Base-by-base conservation (phyloP, 179 eudicot species). In the Carnegiea gigantea region DNA sequence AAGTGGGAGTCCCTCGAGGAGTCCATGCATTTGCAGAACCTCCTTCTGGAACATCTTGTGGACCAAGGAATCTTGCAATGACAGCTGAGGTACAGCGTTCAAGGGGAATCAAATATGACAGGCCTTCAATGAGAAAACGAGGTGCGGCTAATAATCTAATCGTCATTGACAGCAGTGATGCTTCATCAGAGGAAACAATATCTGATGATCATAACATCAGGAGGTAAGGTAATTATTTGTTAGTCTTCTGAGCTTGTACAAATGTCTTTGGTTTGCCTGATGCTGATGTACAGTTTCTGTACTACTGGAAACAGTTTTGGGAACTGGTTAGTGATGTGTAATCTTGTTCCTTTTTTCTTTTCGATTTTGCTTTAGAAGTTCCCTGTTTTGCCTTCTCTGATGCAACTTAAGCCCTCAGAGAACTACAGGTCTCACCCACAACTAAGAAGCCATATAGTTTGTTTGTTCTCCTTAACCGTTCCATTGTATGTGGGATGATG, bases 131-230 rank as follows among this genome's bases (percentile, higher is more conserved):
- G 46, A 78, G 64, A 54, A 85, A 84, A 54, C 74, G 38, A 57
- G 80, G 33, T 44, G 24, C 3, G 33, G 26, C 78, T 9, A 78
- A 81, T 38, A 84, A 85, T 21, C 53, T 86, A 72, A 87, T 92
- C 26, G 78, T 90, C 57, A 86, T 92, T 78, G 84, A 89, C 13
- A 91, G 96, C 20, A 91, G 96, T 49, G 96, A 91, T 80, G 90
- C 83, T 12, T 91, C 95, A 26, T 92, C 96, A 9, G 96, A 91
- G 86, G 96, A 88, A 85, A 92, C 96, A 12, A 83, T 92, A 77
- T 92, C 92, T 1, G 96, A 91, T 81, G 93, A 90, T 77, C 85
- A 46, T 49, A 78, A 81, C 81, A 49, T 70, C 24, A 80, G 85
- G 83, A 60, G 23, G 48, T 87, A 77, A 60, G 23, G 48, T 87